Conservation (phyloP, 2,329 filamentous ascomycete species). For the Pyricularia sp. region DNA sequence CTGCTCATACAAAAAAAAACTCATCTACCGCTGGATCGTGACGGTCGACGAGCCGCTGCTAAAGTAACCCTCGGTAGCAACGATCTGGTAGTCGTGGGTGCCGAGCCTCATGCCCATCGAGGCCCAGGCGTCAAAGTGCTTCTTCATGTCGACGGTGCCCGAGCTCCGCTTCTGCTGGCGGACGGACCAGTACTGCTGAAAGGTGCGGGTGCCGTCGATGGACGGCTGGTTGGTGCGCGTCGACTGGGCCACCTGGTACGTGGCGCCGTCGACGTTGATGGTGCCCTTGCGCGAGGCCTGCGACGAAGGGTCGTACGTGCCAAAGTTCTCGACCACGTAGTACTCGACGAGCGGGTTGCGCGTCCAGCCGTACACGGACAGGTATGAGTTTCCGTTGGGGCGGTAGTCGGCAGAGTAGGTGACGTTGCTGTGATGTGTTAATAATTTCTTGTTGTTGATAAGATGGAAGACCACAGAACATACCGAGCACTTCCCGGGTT, state of each 20-base stretch:
- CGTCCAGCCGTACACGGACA: slow-evolving; percentile 12
- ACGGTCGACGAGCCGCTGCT: slow-evolving; percentile 37
- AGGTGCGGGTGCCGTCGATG: slow-evolving; percentile 36
- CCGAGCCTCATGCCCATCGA: slow-evolving; percentile 31
- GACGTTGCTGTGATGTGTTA: slow-evolving; percentile 27
- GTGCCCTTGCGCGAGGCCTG: slow-evolving; percentile 22
- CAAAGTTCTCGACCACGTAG: slow-evolving; percentile 13
- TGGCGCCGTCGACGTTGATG: slow-evolving; percentile 21
- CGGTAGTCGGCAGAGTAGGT: slow-evolving; percentile 37
- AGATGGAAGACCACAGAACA: neutral
- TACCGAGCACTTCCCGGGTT: slow-evolving; percentile 26
- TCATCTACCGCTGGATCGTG: slow-evolving; percentile 11
- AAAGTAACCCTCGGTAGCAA: slow-evolving; percentile 37
- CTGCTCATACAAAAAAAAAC: neutral
- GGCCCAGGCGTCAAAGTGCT: slow-evolving; percentile 39
- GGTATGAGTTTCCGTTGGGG: slow-evolving; percentile 33
- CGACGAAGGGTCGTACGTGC: slow-evolving; percentile 11
- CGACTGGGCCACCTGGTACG: slow-evolving; percentile 24
- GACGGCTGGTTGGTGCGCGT: slow-evolving; percentile 29
- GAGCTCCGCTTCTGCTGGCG: slow-evolving; percentile 37
- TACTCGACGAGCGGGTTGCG: slow-evolving; percentile 10
- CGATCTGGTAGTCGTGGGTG: slow-evolving; percentile 35
- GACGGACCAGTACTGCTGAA: slow-evolving; percentile 41
- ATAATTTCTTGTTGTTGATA: no score
- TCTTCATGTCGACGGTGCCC: slow-evolving; percentile 34